Percentiles rank a stretch among this genome's conserved stretches.
Conservation (phyloP, 257 asterid genomes). For the Knoxia roxburghii region DNA sequence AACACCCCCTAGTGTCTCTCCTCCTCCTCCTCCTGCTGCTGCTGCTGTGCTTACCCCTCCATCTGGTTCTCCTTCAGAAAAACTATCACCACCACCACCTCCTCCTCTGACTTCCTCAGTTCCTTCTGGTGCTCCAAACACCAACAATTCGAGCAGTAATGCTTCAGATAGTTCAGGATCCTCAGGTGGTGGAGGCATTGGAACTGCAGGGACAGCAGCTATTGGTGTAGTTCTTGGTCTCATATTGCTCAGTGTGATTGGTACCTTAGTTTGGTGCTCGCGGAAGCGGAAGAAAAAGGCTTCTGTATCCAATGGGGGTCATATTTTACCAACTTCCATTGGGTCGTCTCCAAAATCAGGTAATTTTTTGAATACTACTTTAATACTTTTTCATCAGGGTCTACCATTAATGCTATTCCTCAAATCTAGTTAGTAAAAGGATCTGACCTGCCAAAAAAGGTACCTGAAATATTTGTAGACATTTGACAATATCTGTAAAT, state of each 20-base stretch:
- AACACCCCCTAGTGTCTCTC: slow-evolving; percentile 17
- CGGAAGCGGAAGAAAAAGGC: slow-evolving; percentile 66
- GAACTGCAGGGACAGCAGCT: slow-evolving; percentile 45
- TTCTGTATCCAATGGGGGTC: slow-evolving; percentile 38
- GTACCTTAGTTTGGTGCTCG: slow-evolving; percentile 41
- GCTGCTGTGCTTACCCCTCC: slow-evolving; percentile 17
- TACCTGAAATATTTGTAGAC: slow-evolving; percentile 1
- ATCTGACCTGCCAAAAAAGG: background rate
- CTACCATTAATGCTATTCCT: background rate
- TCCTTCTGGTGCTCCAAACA: slow-evolving; percentile 38
- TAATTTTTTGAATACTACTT: slow-evolving; percentile 16
- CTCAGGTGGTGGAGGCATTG: slow-evolving; percentile 36
- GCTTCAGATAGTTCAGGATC: slow-evolving; percentile 39
- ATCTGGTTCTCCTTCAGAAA: slow-evolving; percentile 10
- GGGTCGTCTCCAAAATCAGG: slow-evolving; percentile 58
- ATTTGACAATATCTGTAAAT: slow-evolving; percentile 16
- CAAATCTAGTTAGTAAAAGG: background rate
- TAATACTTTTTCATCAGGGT: slow-evolving; percentile 4
- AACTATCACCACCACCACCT: slow-evolving; percentile 36
- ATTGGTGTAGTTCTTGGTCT: slow-evolving; percentile 35
- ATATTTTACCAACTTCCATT: slow-evolving; percentile 52
- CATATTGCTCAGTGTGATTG: slow-evolving; percentile 52
- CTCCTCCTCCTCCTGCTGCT: slow-evolving; percentile 24
- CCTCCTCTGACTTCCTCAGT: slow-evolving; percentile 34
- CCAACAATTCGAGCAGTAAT: slow-evolving; percentile 21